Evolutionary conservation across 148 eudicot genomes (phyloP), one percentile per base, ranked within the genome.

Genomic region (Arbutus unedo): DNA sequence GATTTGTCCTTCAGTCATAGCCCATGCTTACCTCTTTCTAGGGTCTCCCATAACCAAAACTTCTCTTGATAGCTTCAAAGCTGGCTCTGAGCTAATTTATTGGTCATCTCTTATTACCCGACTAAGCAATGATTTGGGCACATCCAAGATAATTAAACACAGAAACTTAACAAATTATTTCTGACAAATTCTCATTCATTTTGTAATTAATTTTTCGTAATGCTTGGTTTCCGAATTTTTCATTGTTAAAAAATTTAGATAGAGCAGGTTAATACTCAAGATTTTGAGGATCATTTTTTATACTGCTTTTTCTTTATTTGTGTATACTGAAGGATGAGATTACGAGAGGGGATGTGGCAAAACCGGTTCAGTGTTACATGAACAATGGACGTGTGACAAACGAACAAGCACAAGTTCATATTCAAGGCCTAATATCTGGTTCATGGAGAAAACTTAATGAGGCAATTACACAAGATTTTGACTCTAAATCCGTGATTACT

Each of bases 371-470:
- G 8, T 76, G 84, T 48, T 64, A 76, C 9, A 76, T 82, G 80
- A 66, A 47, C 9, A 4, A 76, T 0, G 19, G 50, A 45, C 51
- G 75, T 0, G 80, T n/a, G 8, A 43, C 60, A 45, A 81, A 82
- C 51, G 81, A 67, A 41, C 43, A 67, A 41, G 84, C 84, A 4
- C 60, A 55, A 54, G 81, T 66, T 49, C 76, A 66, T 11, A 82
- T 82, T 4, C n/a, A 67, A 48, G 51, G 53, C 13, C 67, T 82
- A 0, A 51, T 77, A 67, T 53, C 7, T 16, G n/a, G 4, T 18
- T 62, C 81, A 13, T 82, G 84, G 81, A 82, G 41, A 8, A 66
- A 82, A 31, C 81, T 82, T 66, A 82, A 82, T 4, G 53, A 82
- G 76, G 31, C 54, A 18, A 45, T 45, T 50, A 21, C 44, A 31